Percentiles rank a stretch among this genome's conserved stretches.
These are phyloP conservation scores for Atractiella rhizophila DNA, from an alignment of 768 basidiomycete species.

Conservation along the genomic window DNA sequence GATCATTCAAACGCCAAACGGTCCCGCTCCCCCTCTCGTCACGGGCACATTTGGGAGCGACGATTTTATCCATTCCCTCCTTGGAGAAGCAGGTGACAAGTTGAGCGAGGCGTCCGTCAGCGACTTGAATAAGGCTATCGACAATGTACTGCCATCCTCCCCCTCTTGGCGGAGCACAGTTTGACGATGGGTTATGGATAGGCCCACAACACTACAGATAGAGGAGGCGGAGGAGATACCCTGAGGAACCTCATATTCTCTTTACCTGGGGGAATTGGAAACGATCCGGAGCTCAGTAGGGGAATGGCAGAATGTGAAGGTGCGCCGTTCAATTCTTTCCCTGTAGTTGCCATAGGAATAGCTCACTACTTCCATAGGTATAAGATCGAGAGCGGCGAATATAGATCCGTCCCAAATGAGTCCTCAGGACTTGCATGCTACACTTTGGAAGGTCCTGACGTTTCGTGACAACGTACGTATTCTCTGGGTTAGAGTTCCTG, in stretches of 20 bases:
- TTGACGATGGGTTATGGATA: too few species aligned
- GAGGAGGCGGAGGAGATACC: slow-evolving; percentile 19
- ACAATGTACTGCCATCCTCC: slow-evolving; percentile 26
- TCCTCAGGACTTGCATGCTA: slow-evolving; percentile 61
- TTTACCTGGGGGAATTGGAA: slow-evolving; percentile 38
- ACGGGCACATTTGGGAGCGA: slow-evolving; percentile 38
- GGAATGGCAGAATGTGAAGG: too few species aligned
- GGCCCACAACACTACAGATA: too few species aligned
- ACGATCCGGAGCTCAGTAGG: slow-evolving; percentile 17
- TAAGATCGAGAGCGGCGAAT: slow-evolving; percentile 36
- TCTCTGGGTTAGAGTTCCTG: neutral
- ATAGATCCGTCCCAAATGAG: slow-evolving; percentile 49
- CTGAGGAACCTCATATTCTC: slow-evolving; percentile 38
- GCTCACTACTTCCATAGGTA: slow-evolving; percentile 43
- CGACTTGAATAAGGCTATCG: slow-evolving; percentile 56
- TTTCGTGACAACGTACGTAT: slow-evolving; percentile 42
- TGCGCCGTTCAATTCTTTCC: too few species aligned
- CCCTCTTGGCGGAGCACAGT: slow-evolving; percentile 1
- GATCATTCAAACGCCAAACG: slow-evolving; percentile 45
- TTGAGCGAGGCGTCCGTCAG: slow-evolving; percentile 48
- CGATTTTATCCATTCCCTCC: slow-evolving; percentile 14
- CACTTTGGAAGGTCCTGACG: slow-evolving; percentile 59
- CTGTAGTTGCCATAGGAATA: too few species aligned
- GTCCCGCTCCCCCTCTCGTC: slow-evolving; percentile 46
- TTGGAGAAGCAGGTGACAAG: slow-evolving; percentile 31